A percentile compares a stretch with the other conserved stretches of the same genome.
These are phyloP conservation scores for Aphelidium insulamus DNA, from an alignment of 371 early-diverging fungal species.

Conservation along the genomic window DNA sequence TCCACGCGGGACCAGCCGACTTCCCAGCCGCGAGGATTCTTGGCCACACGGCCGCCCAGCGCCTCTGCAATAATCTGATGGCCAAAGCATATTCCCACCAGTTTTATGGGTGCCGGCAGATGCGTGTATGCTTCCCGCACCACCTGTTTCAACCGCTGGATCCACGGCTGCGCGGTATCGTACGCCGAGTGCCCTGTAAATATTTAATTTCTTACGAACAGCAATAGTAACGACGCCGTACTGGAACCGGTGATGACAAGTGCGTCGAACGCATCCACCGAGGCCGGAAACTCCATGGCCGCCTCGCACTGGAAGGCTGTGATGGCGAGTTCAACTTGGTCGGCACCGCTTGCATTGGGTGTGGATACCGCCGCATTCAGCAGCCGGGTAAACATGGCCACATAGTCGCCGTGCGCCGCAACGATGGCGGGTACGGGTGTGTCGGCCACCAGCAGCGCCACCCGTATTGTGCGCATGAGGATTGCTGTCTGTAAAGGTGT, in stretches of 20 bases:
- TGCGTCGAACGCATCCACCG: constrained; percentile 6
- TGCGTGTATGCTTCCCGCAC: constrained; percentile 9
- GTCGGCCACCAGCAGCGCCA: constrained; percentile 26
- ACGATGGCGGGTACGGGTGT: constrained; percentile 22
- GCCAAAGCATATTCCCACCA: constrained; percentile 46
- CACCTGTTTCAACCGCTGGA: constrained; percentile 20
- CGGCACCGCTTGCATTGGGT: no score
- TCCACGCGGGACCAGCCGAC: constrained; percentile 9
- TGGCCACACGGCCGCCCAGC: constrained; percentile 23
- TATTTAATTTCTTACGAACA: no score
- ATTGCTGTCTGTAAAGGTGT: no score
- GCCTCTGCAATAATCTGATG: constrained; percentile 47
- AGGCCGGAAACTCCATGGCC: neutral
- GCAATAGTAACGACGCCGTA: no score
- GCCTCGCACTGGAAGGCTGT: neutral
- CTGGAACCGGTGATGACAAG: constrained; percentile 10
- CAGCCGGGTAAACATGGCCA: constrained; percentile 10
- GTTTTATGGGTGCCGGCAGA: constrained; percentile 2
- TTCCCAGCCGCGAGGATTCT: constrained; percentile 40
- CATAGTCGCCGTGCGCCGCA: constrained; percentile 26
- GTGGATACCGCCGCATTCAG: constrained; percentile 4
- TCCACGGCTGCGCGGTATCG: constrained; percentile 32
- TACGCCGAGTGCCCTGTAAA: constrained; percentile 14
- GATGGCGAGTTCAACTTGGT: no score
- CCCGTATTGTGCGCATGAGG: no score